A percentile compares a stretch with the other conserved stretches of the same genome.
Conservation (phyloP, 148 eudicot species). For the Heliosperma pusillum region DNA sequence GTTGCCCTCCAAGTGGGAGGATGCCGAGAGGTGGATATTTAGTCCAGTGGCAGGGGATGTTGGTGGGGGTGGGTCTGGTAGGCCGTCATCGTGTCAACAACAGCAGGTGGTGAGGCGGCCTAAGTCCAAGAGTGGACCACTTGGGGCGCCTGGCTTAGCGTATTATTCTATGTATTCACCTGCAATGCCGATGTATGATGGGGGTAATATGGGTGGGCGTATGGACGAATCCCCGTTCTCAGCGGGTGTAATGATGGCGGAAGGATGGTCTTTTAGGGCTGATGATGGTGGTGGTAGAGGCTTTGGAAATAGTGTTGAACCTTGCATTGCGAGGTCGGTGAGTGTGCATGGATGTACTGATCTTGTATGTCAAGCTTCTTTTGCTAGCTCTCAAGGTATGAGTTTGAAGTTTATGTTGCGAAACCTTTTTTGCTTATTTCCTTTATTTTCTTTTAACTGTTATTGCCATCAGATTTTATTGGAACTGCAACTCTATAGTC, state of each 20-base stretch:
- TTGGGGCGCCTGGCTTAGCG: constrained; percentile 73
- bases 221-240: constrained; percentile 63
- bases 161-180: constrained; percentile 67
- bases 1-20: constrained; percentile 97
- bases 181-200: constrained; percentile 50
- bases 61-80: constrained; percentile 44
- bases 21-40: constrained; percentile 97
- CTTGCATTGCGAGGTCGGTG: constrained; percentile 74
- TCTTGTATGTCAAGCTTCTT: constrained; percentile 46
- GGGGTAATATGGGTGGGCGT: constrained; percentile 38
- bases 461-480: neutral
- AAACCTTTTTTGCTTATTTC: no score
- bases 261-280: constrained; percentile 43
- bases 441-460: neutral
- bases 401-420: neutral
- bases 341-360: constrained; percentile 89
- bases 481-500: neutral
- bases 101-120: constrained; percentile 63
- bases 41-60: constrained; percentile 74
- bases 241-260: constrained; percentile 48
- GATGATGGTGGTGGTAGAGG: constrained; percentile 30
- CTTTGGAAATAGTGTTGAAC: constrained; percentile 38
- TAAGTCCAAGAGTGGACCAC: constrained; percentile 92
- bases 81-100: constrained; percentile 37
- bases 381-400: constrained; percentile 50